Percentiles rank a stretch among this genome's conserved stretches.
These are phyloP conservation scores for Russula emetica DNA, from an alignment of 768 basidiomycete genomes.

Conservation along the genomic window DNA sequence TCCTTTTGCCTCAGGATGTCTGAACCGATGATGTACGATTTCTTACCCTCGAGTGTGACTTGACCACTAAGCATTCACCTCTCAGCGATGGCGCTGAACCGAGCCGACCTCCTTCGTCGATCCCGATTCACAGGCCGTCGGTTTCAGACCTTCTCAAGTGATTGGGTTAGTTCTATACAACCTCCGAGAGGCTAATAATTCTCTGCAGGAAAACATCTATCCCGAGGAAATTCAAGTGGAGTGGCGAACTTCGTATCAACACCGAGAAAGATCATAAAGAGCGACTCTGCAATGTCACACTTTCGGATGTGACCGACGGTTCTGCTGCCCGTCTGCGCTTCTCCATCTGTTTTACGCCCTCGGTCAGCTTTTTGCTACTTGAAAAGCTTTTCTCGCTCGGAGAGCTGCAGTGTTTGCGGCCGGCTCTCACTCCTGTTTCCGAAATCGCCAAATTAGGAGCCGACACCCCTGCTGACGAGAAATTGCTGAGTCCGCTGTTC, in stretches of 20 bases:
- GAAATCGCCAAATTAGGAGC: constrained; percentile 53
- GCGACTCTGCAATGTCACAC: constrained; percentile 45
- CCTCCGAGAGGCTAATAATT: constrained; percentile 11
- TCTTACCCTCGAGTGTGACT: not conserved
- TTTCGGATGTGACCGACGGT: constrained; percentile 45
- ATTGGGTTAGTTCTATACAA: not conserved
- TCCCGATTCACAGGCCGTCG: constrained; percentile 28
- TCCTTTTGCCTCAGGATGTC: not conserved
- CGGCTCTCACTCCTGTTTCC: constrained; percentile 46
- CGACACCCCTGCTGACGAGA: constrained; percentile 38
- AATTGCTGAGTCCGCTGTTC: constrained; percentile 41
- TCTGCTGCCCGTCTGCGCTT: constrained; percentile 45
- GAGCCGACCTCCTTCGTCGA: not conserved
- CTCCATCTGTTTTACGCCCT: constrained; percentile 41
- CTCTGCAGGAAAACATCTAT: constrained; percentile 39
- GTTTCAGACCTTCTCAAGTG: constrained; percentile 29
- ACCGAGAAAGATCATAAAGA: constrained; percentile 38
- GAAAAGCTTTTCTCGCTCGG: constrained; percentile 45
- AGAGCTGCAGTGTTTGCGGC: constrained; percentile 46
- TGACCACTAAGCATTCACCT: not conserved
- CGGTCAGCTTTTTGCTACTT: constrained; percentile 42
- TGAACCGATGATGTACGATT: constrained; percentile 20
- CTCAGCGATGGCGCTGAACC: not conserved
- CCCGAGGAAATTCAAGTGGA: constrained; percentile 62
- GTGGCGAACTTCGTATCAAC: constrained; percentile 49